Evolutionary conservation across 257 asterid genomes (phyloP), one percentile per base, ranked within the genome.

Genomic region (Fraxinus excelsior): DNA sequence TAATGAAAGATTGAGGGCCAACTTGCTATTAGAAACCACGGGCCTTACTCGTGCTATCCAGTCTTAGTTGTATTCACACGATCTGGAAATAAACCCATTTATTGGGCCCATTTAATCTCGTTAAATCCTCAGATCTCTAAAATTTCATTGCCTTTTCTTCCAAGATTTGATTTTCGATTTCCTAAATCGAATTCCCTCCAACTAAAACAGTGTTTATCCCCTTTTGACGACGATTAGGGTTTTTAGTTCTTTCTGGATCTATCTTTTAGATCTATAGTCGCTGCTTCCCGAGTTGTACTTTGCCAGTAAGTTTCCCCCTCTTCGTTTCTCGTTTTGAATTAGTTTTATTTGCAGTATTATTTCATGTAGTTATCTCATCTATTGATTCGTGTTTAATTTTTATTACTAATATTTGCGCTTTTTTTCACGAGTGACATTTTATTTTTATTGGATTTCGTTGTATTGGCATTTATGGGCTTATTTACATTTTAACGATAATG

Each of bases 231-330:
- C 58, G 18, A 25, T 23, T 60, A 60, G 67, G 67, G 34, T 5
- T 60, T 21, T 23, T 60, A 9, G 6, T 25, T 60, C 25, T 25
- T 60, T 1, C 16, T 42, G 11, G 2, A 7, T 56, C 7, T 19
- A 60, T 23, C 5, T 25, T 25, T 10, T 8, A 56, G 67, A 60
- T 60, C 31, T 60, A 3, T 1, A 60, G 18, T 60, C 7, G 19
- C 67, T 60, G 67, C 67, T 60, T 10, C 7, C 34, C 32, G 32
- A 60, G 18, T 21, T 25, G 16, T 23, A 3, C 32, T 60, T 60
- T 12, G 71, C 58, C 76, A 82, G 89, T 83, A 75, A 75, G 46
- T 65, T 37, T 74, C 12, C 28, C 62, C 38, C 4, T 64, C 65
- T 21, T 14, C 5, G 25, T 56, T 56, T 5, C 44, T 69, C 13